These are phyloP conservation scores for Globisporangium paroecandrum DNA, from an alignment of 352 stramenopile genomes.

Conservation along the genomic window DNA sequence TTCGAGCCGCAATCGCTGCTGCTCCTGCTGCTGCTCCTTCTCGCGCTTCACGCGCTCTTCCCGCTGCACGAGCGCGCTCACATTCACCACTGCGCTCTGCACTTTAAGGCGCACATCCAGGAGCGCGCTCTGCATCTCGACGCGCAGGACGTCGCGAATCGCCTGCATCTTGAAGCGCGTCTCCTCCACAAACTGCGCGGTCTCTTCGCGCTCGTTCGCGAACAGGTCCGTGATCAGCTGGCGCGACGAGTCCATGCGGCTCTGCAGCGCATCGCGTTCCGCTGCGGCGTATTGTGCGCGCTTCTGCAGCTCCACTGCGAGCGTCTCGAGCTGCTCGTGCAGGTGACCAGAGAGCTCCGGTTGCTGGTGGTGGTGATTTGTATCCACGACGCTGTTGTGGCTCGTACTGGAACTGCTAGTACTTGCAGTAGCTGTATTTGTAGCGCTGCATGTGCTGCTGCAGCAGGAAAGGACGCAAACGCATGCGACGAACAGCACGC, in stretches of 20 bases:
- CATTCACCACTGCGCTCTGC: constrained; percentile 16
- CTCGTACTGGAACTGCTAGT: not conserved
- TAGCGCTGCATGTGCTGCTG: not conserved
- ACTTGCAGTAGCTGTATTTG: not conserved
- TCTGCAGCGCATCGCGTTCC: constrained; percentile 10
- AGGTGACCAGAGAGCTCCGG: not conserved
- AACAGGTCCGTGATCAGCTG: constrained; percentile 19
- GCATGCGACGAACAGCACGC: not conserved
- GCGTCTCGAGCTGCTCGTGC: constrained; percentile 16
- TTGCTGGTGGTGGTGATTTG: not conserved
- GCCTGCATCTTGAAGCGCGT: constrained; percentile 23
- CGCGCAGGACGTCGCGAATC: constrained; percentile 23
- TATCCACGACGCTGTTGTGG: not conserved
- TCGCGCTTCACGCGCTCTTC: not conserved
- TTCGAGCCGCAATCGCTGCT: not conserved
- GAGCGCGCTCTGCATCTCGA: constrained; percentile 23
- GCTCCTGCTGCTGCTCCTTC: constrained; percentile 12
- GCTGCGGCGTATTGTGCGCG: constrained; percentile 13
- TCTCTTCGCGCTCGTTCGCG: constrained; percentile 21
- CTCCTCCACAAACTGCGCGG: constrained; percentile 18
- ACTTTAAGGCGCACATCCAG: constrained; percentile 18
- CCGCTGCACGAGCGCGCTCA: constrained; percentile 6
- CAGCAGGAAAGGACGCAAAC: not conserved
- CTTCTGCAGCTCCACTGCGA: constrained; percentile 22
- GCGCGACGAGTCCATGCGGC: constrained; percentile 19